phyloP scores from a whole-genome alignment of 805 yeast species.

The Saturnispora mendoncae region DNA sequence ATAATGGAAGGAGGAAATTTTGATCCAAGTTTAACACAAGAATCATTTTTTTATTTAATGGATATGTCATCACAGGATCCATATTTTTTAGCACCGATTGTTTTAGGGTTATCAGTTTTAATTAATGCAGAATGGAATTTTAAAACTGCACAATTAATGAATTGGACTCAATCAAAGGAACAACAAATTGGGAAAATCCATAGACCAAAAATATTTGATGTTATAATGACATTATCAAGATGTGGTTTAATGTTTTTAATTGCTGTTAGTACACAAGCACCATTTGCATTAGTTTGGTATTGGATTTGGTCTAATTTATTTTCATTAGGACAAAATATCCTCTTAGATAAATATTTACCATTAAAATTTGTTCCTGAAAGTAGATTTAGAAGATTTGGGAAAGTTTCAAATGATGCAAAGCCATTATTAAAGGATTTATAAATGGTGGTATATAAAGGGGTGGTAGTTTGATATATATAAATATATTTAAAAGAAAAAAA shows the following conservation, averaged over 20 bases:
- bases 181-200: slow-evolving; percentile 6
- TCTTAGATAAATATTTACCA: slow-evolving; percentile 61
- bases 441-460: not conserved
- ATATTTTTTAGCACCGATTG: slow-evolving; percentile 54
- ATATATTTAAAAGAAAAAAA: too few relatives aligned
- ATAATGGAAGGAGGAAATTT: slow-evolving; percentile 27
- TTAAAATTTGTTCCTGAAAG: slow-evolving; percentile 39
- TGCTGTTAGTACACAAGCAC: slow-evolving; percentile 81
- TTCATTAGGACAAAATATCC: slow-evolving; percentile 66
- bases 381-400: slow-evolving; percentile 16
- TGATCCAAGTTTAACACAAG: slow-evolving; percentile 41
- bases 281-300: slow-evolving; percentile 71
- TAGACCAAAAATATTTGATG: slow-evolving; percentile 52
- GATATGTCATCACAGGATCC: slow-evolving; percentile 58
- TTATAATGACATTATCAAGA: slow-evolving; percentile 62
- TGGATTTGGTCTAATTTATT: slow-evolving; percentile 83
- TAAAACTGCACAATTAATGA: slow-evolving; percentile 48
- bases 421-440: slow-evolving; percentile 1
- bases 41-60: slow-evolving; percentile 52
- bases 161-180: slow-evolving; percentile 30
- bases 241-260: slow-evolving; percentile 70
- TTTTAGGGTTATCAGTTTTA: slow-evolving; percentile 61
- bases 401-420: slow-evolving; percentile 9
- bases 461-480: not conserved
- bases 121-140: slow-evolving; percentile 79